A percentile compares a stretch with the other conserved stretches of the same genome.
These are phyloP conservation scores for Termitomyces sp. DNA, from an alignment of 1,284 basidiomycete species.

Conservation along the genomic window DNA sequence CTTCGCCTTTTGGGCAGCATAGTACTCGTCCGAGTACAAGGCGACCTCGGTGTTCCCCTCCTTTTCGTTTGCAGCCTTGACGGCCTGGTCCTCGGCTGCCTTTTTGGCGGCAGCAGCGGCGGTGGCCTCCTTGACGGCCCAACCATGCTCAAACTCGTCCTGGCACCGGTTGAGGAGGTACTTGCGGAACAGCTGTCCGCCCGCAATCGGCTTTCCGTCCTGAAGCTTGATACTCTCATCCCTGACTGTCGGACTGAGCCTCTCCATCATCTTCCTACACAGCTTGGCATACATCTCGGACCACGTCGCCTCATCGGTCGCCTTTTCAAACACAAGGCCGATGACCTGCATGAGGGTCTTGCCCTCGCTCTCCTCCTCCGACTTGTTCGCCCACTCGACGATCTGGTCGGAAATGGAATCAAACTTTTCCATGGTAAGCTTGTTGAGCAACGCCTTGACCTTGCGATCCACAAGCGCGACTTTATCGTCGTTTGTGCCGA, in stretches of 20 bases:
- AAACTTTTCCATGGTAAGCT: slow-evolving; percentile 96
- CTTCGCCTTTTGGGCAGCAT: slow-evolving; percentile 94
- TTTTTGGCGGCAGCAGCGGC: slow-evolving; percentile 56
- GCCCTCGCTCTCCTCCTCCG: slow-evolving; percentile 88
- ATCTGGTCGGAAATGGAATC: slow-evolving; percentile 93
- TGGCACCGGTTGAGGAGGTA: slow-evolving; percentile 92
- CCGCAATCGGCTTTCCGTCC: slow-evolving; percentile 82
- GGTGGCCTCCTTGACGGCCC: slow-evolving; percentile 69
- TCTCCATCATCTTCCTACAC: slow-evolving; percentile 91
- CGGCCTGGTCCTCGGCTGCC: slow-evolving; percentile 54
- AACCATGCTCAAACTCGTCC: slow-evolving; percentile 91
- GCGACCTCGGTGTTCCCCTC: slow-evolving; percentile 47
- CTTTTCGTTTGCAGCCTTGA: slow-evolving; percentile 57
- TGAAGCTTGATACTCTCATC: slow-evolving; percentile 77
- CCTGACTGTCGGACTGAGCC: slow-evolving; percentile 79
- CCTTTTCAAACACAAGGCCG: slow-evolving; percentile 94
- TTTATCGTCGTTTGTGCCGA: slow-evolving; percentile 52
- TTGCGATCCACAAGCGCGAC: slow-evolving; percentile 88
- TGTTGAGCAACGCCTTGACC: slow-evolving; percentile 92
- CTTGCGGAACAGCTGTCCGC: slow-evolving; percentile 92
- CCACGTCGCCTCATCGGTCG: slow-evolving; percentile 93
- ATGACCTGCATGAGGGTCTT: slow-evolving; percentile 94
- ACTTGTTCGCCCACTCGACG: slow-evolving; percentile 92
- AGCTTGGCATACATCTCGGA: slow-evolving; percentile 96
- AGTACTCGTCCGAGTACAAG: slow-evolving; percentile 94